phyloP scores from a whole-genome alignment of 1,139 yeast species.

The Candida tetrigidarum region DNA sequence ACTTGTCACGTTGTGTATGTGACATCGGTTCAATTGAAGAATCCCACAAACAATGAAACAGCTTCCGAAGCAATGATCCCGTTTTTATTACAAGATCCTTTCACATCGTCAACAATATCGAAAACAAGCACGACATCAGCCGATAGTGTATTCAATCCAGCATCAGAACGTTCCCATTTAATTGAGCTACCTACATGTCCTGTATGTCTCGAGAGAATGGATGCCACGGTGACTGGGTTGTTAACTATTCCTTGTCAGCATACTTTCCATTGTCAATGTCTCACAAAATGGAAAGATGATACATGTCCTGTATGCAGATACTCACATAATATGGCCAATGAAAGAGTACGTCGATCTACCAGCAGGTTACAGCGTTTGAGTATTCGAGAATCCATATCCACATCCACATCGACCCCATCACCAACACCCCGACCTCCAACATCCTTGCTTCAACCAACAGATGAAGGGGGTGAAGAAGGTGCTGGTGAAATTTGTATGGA shows the following conservation, averaged over 20 bases:
- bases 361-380: slow-evolving; percentile 38
- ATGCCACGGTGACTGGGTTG: slow-evolving; percentile 77
- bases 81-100: slow-evolving; percentile 75
- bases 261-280: slow-evolving; percentile 89
- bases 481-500: slow-evolving; percentile 38
- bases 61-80: slow-evolving; percentile 52
- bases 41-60: slow-evolving; percentile 18
- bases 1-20: slow-evolving; percentile 78
- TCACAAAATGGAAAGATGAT: slow-evolving; percentile 89
- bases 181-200: slow-evolving; percentile 92
- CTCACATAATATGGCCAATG: slow-evolving; percentile 52
- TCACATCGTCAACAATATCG: slow-evolving; percentile 38
- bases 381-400: slow-evolving; percentile 13
- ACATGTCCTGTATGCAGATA: slow-evolving; percentile 93
- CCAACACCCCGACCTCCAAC: slow-evolving; percentile 4
- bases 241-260: slow-evolving; percentile 92
- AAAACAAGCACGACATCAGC: background rate
- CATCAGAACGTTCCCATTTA: slow-evolving; percentile 18
- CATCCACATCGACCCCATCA: slow-evolving; percentile 8
- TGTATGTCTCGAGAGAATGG: slow-evolving; percentile 91
- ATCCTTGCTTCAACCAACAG: slow-evolving; percentile 10
- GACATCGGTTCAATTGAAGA: slow-evolving; percentile 50
- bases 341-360: slow-evolving; percentile 37
- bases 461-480: slow-evolving; percentile 14
- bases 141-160: background rate